Evolutionary conservation across 345 rosid genomes (phyloP).

Genomic region (Adansonia digitata): DNA sequence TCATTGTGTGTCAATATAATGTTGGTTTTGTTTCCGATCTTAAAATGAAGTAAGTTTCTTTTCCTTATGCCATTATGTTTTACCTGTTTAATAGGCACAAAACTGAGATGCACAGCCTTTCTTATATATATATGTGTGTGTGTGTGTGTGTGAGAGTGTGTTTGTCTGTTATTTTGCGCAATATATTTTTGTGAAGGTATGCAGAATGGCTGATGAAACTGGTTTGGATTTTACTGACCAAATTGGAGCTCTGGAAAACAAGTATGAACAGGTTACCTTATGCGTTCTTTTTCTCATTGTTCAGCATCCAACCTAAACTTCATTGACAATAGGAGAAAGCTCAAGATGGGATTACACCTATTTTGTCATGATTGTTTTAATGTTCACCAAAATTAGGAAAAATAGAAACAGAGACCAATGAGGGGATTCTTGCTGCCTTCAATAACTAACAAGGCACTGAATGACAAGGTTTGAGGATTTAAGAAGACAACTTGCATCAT

Average conservation of each 20-base stretch:
- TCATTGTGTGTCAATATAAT: background rate
- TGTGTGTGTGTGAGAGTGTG: no score
- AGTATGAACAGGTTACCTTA: conserved; percentile 23
- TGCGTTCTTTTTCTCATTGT: background rate
- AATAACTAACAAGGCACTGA: conserved; percentile 18
- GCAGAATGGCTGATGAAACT: conserved; percentile 27
- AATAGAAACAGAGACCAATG: conserved; percentile 29
- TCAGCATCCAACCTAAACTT: no score
- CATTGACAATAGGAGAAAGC: no score
- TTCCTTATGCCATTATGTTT: background rate
- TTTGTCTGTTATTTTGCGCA: background rate
- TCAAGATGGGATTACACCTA: no score
- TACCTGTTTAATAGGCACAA: background rate
- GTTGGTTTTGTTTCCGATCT: background rate
- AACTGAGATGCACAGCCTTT: background rate
- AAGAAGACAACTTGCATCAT: conserved; percentile 17
- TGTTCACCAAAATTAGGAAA: conserved; percentile 21
- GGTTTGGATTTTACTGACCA: conserved; percentile 24
- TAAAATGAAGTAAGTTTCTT: background rate
- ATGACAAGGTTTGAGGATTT: conserved; percentile 35
- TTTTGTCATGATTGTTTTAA: no score
- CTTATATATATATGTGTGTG: no score
- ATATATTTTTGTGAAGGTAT: conserved; percentile 16
- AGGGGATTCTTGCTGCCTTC: conserved; percentile 25
- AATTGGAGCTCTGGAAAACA: conserved; percentile 20